These are phyloP conservation scores for Candida yuanshanica DNA, from an alignment of 805 yeast genomes.

Conservation along the genomic window DNA sequence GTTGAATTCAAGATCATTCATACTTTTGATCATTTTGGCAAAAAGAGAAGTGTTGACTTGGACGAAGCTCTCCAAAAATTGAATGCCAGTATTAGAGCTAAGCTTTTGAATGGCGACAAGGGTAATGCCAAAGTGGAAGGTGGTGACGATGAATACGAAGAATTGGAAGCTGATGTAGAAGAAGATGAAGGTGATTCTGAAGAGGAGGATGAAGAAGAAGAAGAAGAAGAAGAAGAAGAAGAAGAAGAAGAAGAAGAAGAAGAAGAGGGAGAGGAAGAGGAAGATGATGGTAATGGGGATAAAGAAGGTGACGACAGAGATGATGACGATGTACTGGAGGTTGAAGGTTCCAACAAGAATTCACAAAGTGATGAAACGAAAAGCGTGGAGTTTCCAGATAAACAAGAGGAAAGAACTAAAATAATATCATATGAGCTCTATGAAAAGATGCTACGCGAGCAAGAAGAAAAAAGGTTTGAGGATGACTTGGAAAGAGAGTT, in stretches of 20 bases:
- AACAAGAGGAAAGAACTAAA: conserved; percentile 23
- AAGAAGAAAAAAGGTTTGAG: conserved; percentile 40
- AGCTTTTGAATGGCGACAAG: conserved; percentile 5
- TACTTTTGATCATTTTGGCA: conserved; percentile 33
- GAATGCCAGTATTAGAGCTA: conserved; percentile 24
- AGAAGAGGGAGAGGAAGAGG: conserved; percentile 12
- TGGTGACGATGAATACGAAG: conserved; percentile 21
- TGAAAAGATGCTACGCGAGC: conserved; percentile 30
- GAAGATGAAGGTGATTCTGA: conserved; percentile 19
- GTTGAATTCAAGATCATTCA: conserved; percentile 46
- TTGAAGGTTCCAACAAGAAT: conserved; percentile 9
- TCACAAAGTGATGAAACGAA: too few species aligned
- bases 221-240: conserved; percentile 23
- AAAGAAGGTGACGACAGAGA: conserved; percentile 16
- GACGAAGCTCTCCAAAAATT: conserved; percentile 40
- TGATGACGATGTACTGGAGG: conserved; percentile 26
- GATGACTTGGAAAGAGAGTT: conserved; percentile 54
- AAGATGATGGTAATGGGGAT: conserved; percentile 19
- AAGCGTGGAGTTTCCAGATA: too few species aligned
- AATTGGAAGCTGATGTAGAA: conserved; percentile 8
- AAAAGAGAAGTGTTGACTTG: conserved; percentile 31
- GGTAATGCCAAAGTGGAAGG: conserved; percentile 7
- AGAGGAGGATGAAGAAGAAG: conserved; percentile 10
- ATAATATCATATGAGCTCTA: conserved; percentile 34
- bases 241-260: conserved; percentile 30